Conservation (phyloP, 768 basidiomycete genomes). For the Russula compacta region DNA sequence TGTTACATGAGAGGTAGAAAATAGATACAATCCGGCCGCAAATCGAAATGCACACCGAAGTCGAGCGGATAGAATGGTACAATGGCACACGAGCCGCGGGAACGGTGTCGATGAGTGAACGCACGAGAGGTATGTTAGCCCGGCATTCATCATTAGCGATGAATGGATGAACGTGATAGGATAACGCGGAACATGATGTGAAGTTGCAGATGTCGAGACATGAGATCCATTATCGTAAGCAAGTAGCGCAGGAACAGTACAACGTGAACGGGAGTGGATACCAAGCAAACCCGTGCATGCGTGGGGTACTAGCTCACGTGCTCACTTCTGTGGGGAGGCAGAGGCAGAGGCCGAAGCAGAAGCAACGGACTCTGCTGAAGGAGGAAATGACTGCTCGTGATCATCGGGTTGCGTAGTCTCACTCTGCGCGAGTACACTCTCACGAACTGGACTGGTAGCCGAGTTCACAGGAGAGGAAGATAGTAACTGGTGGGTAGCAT, state of each 20-base stretch:
- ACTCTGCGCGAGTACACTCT: conserved; percentile 13
- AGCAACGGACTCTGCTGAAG: neutral
- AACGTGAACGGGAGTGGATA: neutral
- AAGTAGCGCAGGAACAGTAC: conserved; percentile 1
- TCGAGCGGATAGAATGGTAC: conserved; percentile 16
- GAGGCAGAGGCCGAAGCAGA: conserved; percentile 5
- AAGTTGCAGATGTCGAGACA: conserved; percentile 5
- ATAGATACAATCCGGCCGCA: conserved; percentile 17
- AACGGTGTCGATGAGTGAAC: neutral
- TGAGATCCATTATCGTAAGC: conserved; percentile 18
- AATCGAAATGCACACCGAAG: conserved; percentile 6
- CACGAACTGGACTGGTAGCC: conserved; percentile 19
- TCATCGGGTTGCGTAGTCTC: conserved; percentile 3
- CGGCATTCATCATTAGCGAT: conserved; percentile 6
- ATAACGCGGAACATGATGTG: conserved; percentile 11
- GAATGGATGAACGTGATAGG: neutral
- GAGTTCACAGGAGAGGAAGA: conserved; percentile 16
- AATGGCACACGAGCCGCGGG: conserved; percentile 5
- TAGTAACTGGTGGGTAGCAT: conserved; percentile 31
- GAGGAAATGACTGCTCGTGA: conserved; percentile 4
- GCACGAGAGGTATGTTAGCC: neutral
- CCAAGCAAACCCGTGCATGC: neutral
- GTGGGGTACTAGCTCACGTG: conserved; percentile 2
- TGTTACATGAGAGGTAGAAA: neutral
- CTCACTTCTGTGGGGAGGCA: conserved; percentile 10